Percentiles rank a stretch among this genome's conserved stretches.
phyloP scores from a whole-genome alignment of 305 asterid species.

The Striga hermonthica region DNA sequence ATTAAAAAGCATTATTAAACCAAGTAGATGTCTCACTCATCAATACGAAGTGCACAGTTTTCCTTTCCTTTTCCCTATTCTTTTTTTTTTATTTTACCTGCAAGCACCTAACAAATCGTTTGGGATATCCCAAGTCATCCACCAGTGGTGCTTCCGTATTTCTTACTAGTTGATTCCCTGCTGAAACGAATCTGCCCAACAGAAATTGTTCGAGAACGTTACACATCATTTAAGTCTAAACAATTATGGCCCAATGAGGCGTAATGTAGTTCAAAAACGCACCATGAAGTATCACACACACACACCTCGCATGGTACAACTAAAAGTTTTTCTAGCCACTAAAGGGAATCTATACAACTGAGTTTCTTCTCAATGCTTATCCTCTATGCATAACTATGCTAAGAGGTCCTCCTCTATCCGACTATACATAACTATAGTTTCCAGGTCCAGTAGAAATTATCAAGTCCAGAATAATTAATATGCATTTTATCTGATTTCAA shows the following conservation, averaged over 20 bases:
- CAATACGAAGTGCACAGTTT: neutral
- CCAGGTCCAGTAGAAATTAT: no score
- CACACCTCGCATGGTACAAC: neutral
- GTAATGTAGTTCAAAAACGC: neutral
- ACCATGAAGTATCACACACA: neutral
- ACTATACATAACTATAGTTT: no score
- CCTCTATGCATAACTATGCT: no score
- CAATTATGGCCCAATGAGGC: neutral
- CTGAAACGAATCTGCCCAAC: conserved; percentile 38
- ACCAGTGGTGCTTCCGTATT: conserved; percentile 47
- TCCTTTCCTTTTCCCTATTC: no score
- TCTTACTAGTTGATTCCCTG: conserved; percentile 38
- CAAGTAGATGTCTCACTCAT: neutral
- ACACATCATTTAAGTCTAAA: conserved; percentile 3
- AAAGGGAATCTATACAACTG: no score
- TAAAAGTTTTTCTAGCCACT: no score
- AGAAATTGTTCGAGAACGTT: conserved; percentile 17
- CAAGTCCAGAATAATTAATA: no score
- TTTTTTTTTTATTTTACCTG: conserved; percentile 40
- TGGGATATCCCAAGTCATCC: conserved; percentile 66
- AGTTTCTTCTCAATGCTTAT: no score
- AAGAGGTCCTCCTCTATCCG: no score
- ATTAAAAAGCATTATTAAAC: conserved; percentile 16
- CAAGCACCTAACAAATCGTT: conserved; percentile 50
- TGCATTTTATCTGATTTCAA: neutral